phyloP scores from a whole-genome alignment of 805 yeast genomes.

The Wickerhamomyces silvicola region DNA sequence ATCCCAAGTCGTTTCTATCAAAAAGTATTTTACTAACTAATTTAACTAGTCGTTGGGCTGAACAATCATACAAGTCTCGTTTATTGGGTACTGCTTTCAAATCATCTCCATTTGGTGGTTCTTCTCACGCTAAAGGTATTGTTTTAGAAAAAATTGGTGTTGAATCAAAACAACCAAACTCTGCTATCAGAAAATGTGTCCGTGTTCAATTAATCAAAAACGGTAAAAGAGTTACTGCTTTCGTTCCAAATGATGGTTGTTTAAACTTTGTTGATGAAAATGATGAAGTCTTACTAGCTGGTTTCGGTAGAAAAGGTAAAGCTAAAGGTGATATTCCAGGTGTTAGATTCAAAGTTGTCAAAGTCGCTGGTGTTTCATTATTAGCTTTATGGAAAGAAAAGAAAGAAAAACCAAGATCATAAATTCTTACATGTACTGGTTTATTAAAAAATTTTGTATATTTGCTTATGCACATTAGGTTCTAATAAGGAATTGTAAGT shows the following conservation, averaged over 20 bases:
- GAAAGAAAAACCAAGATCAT: constrained; percentile 99
- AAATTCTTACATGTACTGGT: constrained; percentile 28
- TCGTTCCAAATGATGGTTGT: constrained; percentile 99
- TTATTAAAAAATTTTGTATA: constrained; percentile 15
- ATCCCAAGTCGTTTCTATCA: not conserved
- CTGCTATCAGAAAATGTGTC: constrained; percentile 99
- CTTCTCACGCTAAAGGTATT: constrained; percentile 99
- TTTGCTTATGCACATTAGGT: constrained; percentile 24
- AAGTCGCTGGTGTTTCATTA: constrained; percentile 99
- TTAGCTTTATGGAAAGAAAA: constrained; percentile 99
- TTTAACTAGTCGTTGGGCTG: constrained; percentile 91
- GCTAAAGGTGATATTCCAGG: constrained; percentile 99
- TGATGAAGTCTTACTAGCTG: constrained; percentile 99
- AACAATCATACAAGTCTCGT: constrained; percentile 96
- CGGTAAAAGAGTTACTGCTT: constrained; percentile 99
- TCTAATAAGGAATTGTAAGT: too few relatives aligned
- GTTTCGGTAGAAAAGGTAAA: constrained; percentile 99
- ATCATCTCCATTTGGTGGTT: constrained; percentile 99
- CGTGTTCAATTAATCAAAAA: constrained; percentile 99
- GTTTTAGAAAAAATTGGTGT: constrained; percentile 99
- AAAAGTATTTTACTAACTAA: constrained; percentile 16
- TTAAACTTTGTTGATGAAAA: constrained; percentile 99
- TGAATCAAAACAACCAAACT: constrained; percentile 99
- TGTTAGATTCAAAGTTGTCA: constrained; percentile 99
- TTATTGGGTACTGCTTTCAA: constrained; percentile 99